Evolutionary conservation across 2,329 filamentous ascomycete genomes (phyloP).

Genomic region (Rugonectria rugulosa): DNA sequence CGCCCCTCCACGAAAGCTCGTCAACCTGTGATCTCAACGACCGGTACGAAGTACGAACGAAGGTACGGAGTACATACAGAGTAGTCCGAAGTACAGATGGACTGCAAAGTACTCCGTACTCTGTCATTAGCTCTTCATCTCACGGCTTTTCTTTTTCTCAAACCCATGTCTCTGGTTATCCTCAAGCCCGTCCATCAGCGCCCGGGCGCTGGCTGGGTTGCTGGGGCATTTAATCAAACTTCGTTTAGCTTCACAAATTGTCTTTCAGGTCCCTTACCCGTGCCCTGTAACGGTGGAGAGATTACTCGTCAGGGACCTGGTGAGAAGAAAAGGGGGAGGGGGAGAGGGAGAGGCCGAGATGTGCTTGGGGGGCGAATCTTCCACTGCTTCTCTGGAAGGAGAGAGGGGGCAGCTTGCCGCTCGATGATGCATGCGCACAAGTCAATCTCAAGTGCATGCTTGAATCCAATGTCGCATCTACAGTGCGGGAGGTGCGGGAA

Average conservation of each 20-base stretch:
- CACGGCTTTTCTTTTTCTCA: constrained; percentile 23
- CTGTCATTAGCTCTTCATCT: background rate
- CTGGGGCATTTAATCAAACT: constrained; percentile 35
- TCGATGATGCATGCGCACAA: constrained; percentile 6
- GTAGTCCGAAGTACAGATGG: no score
- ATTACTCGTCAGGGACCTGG: constrained; percentile 25
- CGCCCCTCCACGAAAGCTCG: constrained; percentile 31
- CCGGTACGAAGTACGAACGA: background rate
- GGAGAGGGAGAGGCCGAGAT: background rate
- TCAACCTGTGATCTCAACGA: background rate
- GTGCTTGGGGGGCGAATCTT: constrained; percentile 8
- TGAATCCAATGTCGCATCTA: constrained; percentile 12
- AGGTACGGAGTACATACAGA: no score
- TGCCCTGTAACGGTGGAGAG: constrained; percentile 30
- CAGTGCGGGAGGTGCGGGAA: constrained; percentile 13
- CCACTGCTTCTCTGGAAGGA: no score
- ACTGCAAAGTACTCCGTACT: no score
- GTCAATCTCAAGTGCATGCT: background rate
- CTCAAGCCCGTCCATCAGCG: constrained; percentile 35
- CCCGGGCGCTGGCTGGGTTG: constrained; percentile 28
- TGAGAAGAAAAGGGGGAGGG: constrained; percentile 26
- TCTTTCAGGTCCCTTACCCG: constrained; percentile 29
- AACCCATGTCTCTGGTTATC: constrained; percentile 6
- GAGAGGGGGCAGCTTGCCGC: background rate
- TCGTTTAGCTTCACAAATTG: constrained; percentile 29